Evolutionary conservation across 306 rosid genomes (phyloP), one percentile per base, ranked within the genome.

Genomic region (Echinosophora koreensis): DNA sequence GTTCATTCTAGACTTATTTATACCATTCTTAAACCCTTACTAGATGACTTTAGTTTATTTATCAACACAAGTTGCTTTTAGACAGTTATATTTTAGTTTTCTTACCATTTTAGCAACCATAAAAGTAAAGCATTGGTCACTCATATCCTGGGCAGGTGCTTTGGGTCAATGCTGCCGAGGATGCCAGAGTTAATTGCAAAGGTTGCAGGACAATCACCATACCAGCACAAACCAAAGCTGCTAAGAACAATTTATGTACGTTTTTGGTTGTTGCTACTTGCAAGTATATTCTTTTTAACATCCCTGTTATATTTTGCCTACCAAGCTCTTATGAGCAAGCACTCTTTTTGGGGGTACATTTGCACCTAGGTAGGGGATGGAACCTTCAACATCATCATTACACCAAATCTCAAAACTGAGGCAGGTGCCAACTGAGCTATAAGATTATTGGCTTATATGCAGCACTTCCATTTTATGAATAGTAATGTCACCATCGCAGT

Each of bases 151-250:
- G 77, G 77, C 83, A 88, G 89, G 96, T 90, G 49, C 91, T 90
- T 28, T 83, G 90, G 50, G 92, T 90, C 71, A 90, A 86, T 80
- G 96, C 96, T 68, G 91, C 92, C 1, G 85, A 90, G 88, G 96
- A 90, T 78, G 90, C 51, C 15, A 46, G 51, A 14, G 54, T 42
- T 42, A 38, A 13, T 49, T 49, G 8, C 54, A 46, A 14, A 12
- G 54, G 7, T 49, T 49, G 14, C 2, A 86, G 83, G 85, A 92
- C 10, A 84, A 86, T 76, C 96, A 90, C 76, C 90, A 82, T 77
- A 79, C 83, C 12, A 51, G 95, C 95, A 8, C 92, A 88, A 55
- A 88, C 88, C 30, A 84, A 85, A 63, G 89, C 95, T 4, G 89
- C 80, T 35, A 46, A 11, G 51, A 46, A 12, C 49, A 46, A 46